Percentiles rank a stretch among this genome's conserved stretches.
Evolutionary conservation across 345 rosid genomes (phyloP).

Genomic region (Litchi chinensis): DNA sequence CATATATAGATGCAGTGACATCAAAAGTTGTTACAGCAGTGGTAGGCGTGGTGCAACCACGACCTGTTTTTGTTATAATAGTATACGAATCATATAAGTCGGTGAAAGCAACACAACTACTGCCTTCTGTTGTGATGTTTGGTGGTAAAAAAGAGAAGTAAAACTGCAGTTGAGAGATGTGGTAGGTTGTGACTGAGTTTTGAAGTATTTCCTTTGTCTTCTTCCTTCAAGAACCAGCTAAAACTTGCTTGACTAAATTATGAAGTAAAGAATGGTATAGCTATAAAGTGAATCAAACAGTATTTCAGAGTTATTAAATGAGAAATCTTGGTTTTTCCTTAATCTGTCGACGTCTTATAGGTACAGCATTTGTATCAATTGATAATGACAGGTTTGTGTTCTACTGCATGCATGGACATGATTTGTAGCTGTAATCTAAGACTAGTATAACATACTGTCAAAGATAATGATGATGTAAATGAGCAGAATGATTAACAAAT

Average conservation of each 20-base stretch:
- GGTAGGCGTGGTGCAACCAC: background rate
- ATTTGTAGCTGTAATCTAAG: background rate
- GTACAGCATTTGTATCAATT: background rate
- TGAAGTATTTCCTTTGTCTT: constrained; percentile 2
- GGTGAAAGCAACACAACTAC: constrained; percentile 3
- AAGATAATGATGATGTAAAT: background rate
- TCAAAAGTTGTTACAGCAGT: background rate
- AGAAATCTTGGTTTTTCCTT: background rate
- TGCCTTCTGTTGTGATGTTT: constrained; percentile 2
- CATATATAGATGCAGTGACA: background rate
- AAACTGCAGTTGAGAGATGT: background rate
- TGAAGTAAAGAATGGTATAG: background rate
- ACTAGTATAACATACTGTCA: background rate
- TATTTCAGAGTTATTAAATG: background rate
- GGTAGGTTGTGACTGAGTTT: constrained; percentile 6
- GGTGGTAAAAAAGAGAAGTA: background rate
- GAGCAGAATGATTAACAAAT: background rate
- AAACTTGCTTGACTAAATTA: background rate
- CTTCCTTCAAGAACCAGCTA: constrained; percentile 8
- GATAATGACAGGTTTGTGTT: background rate
- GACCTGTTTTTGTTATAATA: background rate
- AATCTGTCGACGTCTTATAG: background rate
- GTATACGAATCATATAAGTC: background rate
- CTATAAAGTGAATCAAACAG: background rate
- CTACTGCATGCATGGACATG: background rate